These are phyloP conservation scores for Leccinum boreale DNA, from an alignment of 768 basidiomycete species.

Conservation along the genomic window DNA sequence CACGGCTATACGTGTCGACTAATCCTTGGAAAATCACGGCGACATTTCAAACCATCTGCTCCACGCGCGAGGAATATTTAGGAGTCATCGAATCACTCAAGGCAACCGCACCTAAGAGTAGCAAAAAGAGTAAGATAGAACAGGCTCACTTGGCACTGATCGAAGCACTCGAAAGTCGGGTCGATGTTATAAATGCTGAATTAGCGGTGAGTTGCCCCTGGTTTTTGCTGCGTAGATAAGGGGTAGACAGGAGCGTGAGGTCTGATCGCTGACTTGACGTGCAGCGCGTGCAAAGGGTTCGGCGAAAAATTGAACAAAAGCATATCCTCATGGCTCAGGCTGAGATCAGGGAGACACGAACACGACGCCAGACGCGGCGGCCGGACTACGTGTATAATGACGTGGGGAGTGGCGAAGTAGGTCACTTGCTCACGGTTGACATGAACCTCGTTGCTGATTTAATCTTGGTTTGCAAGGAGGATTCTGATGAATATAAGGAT, in stretches of 20 bases:
- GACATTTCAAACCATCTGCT: conserved; percentile 67
- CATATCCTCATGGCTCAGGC: conserved; percentile 66
- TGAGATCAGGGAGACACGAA: conserved; percentile 76
- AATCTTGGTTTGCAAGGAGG: conserved; percentile 39
- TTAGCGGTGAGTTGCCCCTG: conserved; percentile 53
- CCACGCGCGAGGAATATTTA: conserved; percentile 73
- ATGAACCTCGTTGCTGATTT: conserved; percentile 25
- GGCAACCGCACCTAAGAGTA: conserved; percentile 41
- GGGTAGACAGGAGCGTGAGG: conserved; percentile 13
- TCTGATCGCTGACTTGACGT: conserved; percentile 22
- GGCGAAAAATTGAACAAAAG: conserved; percentile 68
- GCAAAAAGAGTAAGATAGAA: conserved; percentile 58
- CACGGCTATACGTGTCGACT: conserved; percentile 77
- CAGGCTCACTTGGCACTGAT: conserved; percentile 60
- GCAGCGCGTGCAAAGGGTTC: conserved; percentile 69
- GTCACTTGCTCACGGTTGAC: conserved; percentile 7
- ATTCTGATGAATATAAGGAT: conserved; percentile 65
- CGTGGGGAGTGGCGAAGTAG: conserved; percentile 59
- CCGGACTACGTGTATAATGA: conserved; percentile 82
- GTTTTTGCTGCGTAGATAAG: conserved; percentile 9
- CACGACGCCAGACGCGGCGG: conserved; percentile 65
- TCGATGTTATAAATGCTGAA: conserved; percentile 68
- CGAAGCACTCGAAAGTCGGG: conserved; percentile 56
- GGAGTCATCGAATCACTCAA: conserved; percentile 61
- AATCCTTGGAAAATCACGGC: conserved; percentile 90